These are phyloP conservation scores for Hirschioporus abietinus DNA, from an alignment of 768 basidiomycete genomes.

Conservation along the genomic window DNA sequence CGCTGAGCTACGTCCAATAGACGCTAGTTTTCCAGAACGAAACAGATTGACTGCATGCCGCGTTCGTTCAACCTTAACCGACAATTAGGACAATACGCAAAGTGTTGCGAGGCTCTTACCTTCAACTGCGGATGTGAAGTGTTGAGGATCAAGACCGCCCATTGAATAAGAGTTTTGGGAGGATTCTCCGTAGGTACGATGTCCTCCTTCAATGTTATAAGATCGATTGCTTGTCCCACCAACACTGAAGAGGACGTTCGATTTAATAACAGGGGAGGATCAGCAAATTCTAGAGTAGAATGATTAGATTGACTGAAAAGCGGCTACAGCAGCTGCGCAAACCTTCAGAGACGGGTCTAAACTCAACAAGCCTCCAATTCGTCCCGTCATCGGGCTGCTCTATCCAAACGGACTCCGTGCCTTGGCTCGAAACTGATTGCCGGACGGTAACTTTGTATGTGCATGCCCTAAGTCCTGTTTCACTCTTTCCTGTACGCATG, in stretches of 20 bases:
- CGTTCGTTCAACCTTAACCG: conserved; percentile 55
- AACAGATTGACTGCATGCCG: conserved; percentile 64
- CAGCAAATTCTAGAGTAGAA: conserved; percentile 50
- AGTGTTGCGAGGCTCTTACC: conserved; percentile 23
- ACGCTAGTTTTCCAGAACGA: conserved; percentile 60
- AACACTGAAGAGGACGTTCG: conserved; percentile 20
- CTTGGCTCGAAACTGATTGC: conserved; percentile 28
- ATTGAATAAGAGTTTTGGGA: conserved; percentile 69
- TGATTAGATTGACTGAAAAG: conserved; percentile 1
- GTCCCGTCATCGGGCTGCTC: conserved; percentile 49
- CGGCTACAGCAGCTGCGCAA: conserved; percentile 7
- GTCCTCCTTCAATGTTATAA: conserved; percentile 24
- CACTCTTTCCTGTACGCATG: conserved; percentile 62
- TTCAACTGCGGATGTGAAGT: conserved; percentile 67
- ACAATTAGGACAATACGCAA: conserved; percentile 5
- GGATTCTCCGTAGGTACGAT: conserved; percentile 43
- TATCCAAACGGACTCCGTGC: conserved; percentile 48
- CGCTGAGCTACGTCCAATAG: conserved; percentile 51
- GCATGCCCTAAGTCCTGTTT: conserved; percentile 64
- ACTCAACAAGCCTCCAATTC: conserved; percentile 60
- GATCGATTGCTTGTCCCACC: conserved; percentile 3
- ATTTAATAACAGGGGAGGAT: conserved; percentile 44
- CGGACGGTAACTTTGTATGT: conserved; percentile 56
- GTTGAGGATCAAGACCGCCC: conserved; percentile 74
- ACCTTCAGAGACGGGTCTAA: conserved; percentile 73